phyloP scores from a whole-genome alignment of 2,329 filamentous ascomycete species.

The Xylariaceae sp. region DNA sequence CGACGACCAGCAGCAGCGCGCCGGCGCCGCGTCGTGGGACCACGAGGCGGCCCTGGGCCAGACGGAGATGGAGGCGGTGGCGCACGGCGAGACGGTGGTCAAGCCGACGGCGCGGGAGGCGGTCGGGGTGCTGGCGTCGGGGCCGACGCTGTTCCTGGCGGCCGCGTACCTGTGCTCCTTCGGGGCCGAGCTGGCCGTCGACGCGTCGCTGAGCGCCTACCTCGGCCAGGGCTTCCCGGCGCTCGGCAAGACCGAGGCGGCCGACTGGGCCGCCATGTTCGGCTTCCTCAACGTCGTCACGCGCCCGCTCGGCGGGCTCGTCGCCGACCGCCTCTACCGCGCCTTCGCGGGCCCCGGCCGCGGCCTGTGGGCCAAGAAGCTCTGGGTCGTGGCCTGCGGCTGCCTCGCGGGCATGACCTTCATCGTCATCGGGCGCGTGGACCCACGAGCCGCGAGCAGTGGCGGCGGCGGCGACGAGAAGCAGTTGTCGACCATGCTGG shows the following conservation, averaged over 20 bases:
- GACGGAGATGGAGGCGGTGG: slow-evolving; percentile 46
- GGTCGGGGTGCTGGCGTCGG: slow-evolving; percentile 38
- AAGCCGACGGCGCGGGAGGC: slow-evolving; percentile 49
- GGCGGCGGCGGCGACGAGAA: slow-evolving; percentile 57
- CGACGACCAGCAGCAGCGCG: too few relatives aligned
- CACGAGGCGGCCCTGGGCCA: slow-evolving; percentile 41
- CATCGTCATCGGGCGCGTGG: slow-evolving; percentile 54
- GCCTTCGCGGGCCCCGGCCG: slow-evolving; percentile 21
- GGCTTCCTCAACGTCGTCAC: slow-evolving; percentile 65
- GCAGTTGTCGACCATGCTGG: slow-evolving; percentile 59
- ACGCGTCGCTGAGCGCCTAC: slow-evolving; percentile 51
- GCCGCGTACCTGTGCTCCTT: slow-evolving; percentile 57
- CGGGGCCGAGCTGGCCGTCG: slow-evolving; percentile 55
- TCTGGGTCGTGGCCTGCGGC: slow-evolving; percentile 57
- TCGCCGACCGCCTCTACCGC: slow-evolving; percentile 43
- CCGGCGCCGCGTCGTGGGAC: slow-evolving; percentile 24
- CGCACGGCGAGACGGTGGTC: slow-evolving; percentile 42
- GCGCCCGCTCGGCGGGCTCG: slow-evolving; percentile 56
- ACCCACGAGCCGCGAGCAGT: too few relatives aligned
- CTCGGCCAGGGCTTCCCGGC: slow-evolving; percentile 52
- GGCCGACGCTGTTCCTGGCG: slow-evolving; percentile 48
- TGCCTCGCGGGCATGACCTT: slow-evolving; percentile 51
- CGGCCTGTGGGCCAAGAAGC: slow-evolving; percentile 38
- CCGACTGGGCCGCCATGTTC: slow-evolving; percentile 65
- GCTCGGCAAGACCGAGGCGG: slow-evolving; percentile 48